Evolutionary conservation across 257 asterid genomes (phyloP).

Genomic region (Solanum piurae): DNA sequence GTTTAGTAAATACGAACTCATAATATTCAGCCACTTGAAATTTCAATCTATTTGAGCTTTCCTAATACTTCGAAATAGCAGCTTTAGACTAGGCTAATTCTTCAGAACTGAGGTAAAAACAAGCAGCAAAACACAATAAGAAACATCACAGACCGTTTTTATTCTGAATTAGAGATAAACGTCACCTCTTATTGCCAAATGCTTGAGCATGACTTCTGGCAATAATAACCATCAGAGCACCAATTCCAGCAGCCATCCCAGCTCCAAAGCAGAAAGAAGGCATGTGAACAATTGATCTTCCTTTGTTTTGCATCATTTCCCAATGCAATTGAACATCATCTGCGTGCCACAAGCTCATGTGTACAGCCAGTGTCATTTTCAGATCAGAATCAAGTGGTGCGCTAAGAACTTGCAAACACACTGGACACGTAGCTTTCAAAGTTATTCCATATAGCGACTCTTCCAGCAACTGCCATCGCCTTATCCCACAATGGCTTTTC

Average conservation of each 20-base stretch:
- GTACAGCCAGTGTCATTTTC: conserved; percentile 58
- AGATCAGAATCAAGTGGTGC: conserved; percentile 31
- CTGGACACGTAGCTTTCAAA: conserved; percentile 62
- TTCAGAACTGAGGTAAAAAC: background rate
- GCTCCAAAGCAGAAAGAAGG: conserved; percentile 54
- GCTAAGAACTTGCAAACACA: conserved; percentile 36
- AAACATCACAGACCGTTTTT: background rate
- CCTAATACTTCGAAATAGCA: background rate
- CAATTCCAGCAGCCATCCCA: conserved; percentile 58
- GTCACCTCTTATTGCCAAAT: conserved; percentile 9
- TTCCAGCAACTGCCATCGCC: conserved; percentile 62
- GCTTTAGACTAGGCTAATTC: background rate
- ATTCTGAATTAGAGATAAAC: background rate
- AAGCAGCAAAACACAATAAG: background rate
- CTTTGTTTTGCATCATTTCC: conserved; percentile 54
- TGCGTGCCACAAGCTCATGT: conserved; percentile 81
- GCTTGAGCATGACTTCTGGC: conserved; percentile 25
- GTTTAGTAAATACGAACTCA: background rate
- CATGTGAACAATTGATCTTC: conserved; percentile 28
- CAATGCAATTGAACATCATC: conserved; percentile 74
- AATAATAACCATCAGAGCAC: conserved; percentile 34
- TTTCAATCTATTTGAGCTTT: background rate
- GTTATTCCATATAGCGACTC: conserved; percentile 35
- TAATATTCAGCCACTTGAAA: background rate
- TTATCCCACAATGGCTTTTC: conserved; percentile 39